Evolutionary conservation across 176 grass and related monocot species (phyloP), one percentile per base, ranked within the genome.

Genomic region (Oryza meyeriana): DNA sequence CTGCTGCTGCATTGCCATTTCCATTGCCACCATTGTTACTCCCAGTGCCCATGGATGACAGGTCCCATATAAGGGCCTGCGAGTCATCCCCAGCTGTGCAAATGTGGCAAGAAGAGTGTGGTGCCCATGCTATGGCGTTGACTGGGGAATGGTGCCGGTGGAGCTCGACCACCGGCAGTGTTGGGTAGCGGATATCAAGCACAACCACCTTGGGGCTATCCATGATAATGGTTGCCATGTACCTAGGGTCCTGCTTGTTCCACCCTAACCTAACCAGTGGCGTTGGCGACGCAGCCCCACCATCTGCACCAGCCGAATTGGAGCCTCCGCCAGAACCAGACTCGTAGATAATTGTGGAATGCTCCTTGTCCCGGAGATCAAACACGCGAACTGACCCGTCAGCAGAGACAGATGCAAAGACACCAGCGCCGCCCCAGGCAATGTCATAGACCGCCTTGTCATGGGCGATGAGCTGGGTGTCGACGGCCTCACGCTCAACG

Each of bases 211-310:
- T 99, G n/a, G 93, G 76, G 79, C 89, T 92, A 62, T 99, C 97
- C 97, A 99, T 99, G 89, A 99, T 94, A 76, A 99, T 92, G 69
- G 97, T 96, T 6, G 97, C 97, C 97, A 99, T 99, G 87, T 99
- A 99, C 87, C 97, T 88, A 10, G 97, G 93, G 70, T 99, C 97
- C 83, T 99, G 97, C 83, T 99, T 95, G 91, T 99, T 99, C 97
- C 97, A 99, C 16, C 97, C 97, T 35, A 99, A 31, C 70, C 91
- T 88, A 55, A 99, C 91, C 13, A 99, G 83, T 1, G 97, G 97
- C 9, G 87, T 87, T 0, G 97, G 93, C 2, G 85, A 90, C 8
- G 71, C 83, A 7, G 93, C 69, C 0, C 66, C 79, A 2, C 74
- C 88, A 64, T 86, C 58, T 36, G 80, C n/a, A 78, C 77, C 40